These are phyloP conservation scores for Verticillium klebahnii DNA, from an alignment of 2,329 filamentous ascomycete genomes.

Conservation along the genomic window DNA sequence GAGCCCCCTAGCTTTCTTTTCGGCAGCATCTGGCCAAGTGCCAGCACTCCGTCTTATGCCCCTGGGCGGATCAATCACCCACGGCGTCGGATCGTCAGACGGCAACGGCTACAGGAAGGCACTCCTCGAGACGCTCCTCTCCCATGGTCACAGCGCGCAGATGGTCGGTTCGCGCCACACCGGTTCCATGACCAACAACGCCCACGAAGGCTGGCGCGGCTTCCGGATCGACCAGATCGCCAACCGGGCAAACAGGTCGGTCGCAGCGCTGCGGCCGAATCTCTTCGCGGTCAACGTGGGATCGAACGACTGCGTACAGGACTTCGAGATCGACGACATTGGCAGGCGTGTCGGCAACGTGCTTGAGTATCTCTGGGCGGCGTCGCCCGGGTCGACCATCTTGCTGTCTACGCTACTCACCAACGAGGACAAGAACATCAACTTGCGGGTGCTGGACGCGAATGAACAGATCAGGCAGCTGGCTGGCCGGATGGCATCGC, in stretches of 20 bases:
- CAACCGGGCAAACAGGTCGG: constrained; percentile 20
- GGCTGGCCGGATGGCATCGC: constrained; percentile 13
- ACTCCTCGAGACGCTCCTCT: constrained; percentile 27
- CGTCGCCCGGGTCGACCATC: constrained; percentile 24
- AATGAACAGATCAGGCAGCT: constrained; percentile 23
- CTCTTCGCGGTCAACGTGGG: constrained; percentile 32
- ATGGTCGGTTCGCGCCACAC: constrained; percentile 30
- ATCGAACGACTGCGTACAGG: constrained; percentile 32
- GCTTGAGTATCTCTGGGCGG: constrained; percentile 22
- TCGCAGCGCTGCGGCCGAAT: constrained; percentile 26
- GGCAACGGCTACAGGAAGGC: constrained; percentile 30
- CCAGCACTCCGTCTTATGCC: constrained; percentile 24
- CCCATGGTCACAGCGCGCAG: constrained; percentile 23
- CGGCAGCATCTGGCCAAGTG: neutral
- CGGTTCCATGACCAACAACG: constrained; percentile 30
- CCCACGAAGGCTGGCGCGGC: constrained; percentile 31
- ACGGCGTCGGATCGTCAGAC: constrained; percentile 23
- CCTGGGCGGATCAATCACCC: constrained; percentile 32
- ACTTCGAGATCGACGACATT: constrained; percentile 21
- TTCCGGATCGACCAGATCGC: constrained; percentile 27
- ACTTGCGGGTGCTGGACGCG: constrained; percentile 18
- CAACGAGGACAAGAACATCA: constrained; percentile 16
- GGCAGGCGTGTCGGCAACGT: constrained; percentile 21
- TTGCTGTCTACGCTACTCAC: constrained; percentile 27
- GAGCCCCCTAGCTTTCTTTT: too few relatives aligned